Evolutionary conservation across 352 stramenopile genomes (phyloP).

Genomic region (Sclerospora graminicola): DNA sequence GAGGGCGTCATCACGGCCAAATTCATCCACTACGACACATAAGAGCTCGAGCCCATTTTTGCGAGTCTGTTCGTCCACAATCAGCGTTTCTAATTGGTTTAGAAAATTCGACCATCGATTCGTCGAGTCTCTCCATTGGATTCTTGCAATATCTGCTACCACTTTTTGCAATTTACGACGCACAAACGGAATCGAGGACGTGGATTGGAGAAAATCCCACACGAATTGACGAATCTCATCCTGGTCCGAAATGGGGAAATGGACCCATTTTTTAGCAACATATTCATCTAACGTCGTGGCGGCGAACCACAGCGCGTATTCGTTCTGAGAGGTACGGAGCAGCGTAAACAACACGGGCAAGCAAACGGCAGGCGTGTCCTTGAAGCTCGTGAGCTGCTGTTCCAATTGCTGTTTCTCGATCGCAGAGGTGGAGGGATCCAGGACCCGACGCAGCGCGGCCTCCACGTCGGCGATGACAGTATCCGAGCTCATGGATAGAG

Average conservation of each 20-base stretch:
- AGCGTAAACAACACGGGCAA: constrained; percentile 62
- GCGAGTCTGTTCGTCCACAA: constrained; percentile 30
- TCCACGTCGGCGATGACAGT: constrained; percentile 55
- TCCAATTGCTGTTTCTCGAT: constrained; percentile 43
- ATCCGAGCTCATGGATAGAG: constrained; percentile 11
- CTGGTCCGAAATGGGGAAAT: constrained; percentile 32
- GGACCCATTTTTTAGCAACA: constrained; percentile 44
- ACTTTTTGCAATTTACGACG: constrained; percentile 64
- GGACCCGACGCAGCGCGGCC: constrained; percentile 35
- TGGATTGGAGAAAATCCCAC: constrained; percentile 43
- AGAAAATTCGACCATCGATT: constrained; percentile 48
- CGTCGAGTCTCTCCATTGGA: constrained; percentile 31
- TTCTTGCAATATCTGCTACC: constrained; percentile 48
- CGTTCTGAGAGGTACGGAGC: constrained; percentile 42
- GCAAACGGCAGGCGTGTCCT: constrained; percentile 35
- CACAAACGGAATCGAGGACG: constrained; percentile 27
- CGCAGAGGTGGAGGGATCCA: constrained; percentile 44
- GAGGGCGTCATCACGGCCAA: constrained; percentile 54
- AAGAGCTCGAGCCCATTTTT: constrained; percentile 50
- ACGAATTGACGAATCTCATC: constrained; percentile 48
- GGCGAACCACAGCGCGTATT: constrained; percentile 76
- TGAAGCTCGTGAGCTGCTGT: constrained; percentile 49
- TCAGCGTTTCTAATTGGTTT: constrained; percentile 46
- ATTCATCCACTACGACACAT: constrained; percentile 52
- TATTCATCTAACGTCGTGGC: constrained; percentile 66